Percentiles rank a stretch among this genome's conserved stretches.
These are phyloP conservation scores for Canavalia gladiata DNA, from an alignment of 306 rosid genomes.

Conservation along the genomic window DNA sequence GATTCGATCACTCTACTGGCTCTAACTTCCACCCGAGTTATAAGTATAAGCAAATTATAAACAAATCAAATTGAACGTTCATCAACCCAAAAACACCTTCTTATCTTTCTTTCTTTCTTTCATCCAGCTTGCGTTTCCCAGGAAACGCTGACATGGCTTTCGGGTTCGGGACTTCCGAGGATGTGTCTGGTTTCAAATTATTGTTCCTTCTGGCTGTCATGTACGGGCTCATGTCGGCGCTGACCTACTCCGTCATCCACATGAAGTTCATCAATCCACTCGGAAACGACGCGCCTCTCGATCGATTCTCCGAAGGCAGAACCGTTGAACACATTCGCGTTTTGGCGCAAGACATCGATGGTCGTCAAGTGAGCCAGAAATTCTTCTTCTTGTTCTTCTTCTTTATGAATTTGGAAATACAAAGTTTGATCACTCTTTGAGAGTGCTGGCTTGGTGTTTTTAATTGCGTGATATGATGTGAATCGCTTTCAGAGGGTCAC, in stretches of 20 bases:
- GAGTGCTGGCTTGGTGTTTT: neutral
- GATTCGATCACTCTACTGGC: neutral
- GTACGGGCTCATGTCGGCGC: conserved; percentile 75
- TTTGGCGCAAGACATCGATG: conserved; percentile 85
- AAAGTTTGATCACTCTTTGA: neutral
- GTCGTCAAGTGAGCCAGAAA: conserved; percentile 77
- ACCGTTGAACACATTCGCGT: conserved; percentile 79
- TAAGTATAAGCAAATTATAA: neutral
- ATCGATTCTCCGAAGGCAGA: conserved; percentile 91
- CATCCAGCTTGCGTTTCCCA: neutral
- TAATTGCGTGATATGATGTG: neutral
- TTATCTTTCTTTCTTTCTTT: neutral
- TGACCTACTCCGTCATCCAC: conserved; percentile 67
- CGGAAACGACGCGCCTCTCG: conserved; percentile 73
- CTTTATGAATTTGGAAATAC: neutral
- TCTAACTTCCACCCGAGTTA: no score
- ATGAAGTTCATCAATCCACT: conserved; percentile 88
- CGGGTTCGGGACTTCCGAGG: conserved; percentile 63
- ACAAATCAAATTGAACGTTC: neutral
- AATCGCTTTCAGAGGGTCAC: conserved; percentile 9
- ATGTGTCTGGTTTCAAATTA: conserved; percentile 74
- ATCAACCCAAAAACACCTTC: neutral
- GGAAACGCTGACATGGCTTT: conserved; percentile 55
- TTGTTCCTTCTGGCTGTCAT: conserved; percentile 58
- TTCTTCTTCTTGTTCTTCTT: neutral